Evolutionary conservation across 768 basidiomycete genomes (phyloP).

Genomic region (Amanita molliuscula): DNA sequence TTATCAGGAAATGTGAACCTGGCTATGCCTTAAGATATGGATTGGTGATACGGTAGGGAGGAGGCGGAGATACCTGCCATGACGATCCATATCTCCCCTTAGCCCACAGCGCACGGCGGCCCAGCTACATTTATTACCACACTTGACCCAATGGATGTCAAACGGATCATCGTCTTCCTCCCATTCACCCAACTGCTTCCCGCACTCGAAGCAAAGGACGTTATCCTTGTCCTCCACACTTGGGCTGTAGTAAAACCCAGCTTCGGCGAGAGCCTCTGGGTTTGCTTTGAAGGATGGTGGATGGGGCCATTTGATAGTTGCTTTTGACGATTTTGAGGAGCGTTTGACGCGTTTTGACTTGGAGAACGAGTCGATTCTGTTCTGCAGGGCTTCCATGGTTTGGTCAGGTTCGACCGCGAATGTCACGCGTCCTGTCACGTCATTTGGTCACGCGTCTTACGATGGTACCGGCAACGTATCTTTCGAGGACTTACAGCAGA

Average conservation of each 20-base stretch:
- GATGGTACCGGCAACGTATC: conserved; percentile 10
- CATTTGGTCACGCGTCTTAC: conserved; percentile 6
- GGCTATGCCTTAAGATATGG: conserved; percentile 4
- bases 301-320: conserved; percentile 72
- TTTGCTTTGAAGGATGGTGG: conserved; percentile 53
- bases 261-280: conserved; percentile 68
- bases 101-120: conserved; percentile 70
- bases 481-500: conserved; percentile 27
- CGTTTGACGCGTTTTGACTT: conserved; percentile 55
- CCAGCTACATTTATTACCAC: conserved; percentile 62
- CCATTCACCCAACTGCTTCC: conserved; percentile 79
- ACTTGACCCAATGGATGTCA: conserved; percentile 69
- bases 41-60: neutral
- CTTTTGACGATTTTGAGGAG: conserved; percentile 18
- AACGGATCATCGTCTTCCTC: conserved; percentile 79
- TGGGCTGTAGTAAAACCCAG: conserved; percentile 83
- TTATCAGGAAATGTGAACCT: conserved; percentile 56
- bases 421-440: conserved; percentile 22
- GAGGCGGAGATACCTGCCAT: conserved; percentile 38
- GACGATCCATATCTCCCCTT: conserved; percentile 41
- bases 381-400: conserved; percentile 43
- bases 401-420: conserved; percentile 9
- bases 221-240: conserved; percentile 58
- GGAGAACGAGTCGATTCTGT: conserved; percentile 58
- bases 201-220: conserved; percentile 79